phyloP scores from a whole-genome alignment of 2,329 filamentous ascomycete genomes.

The Diaporthe ampelina region DNA sequence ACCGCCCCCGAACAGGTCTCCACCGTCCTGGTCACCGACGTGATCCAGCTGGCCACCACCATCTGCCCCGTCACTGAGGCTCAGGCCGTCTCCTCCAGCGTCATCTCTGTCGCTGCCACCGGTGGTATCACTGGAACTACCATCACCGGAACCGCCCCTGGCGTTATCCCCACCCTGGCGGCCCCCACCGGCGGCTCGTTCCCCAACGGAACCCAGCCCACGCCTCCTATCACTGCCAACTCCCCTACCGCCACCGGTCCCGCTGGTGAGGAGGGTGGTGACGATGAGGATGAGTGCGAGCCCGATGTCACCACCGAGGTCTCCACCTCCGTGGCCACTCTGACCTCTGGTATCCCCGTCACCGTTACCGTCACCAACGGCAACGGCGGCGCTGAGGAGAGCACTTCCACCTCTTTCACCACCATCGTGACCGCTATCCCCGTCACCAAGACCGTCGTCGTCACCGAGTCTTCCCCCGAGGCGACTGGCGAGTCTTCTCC shows the following conservation, averaged over 20 bases:
- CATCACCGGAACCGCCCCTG: conserved; percentile 56
- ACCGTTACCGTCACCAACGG: conserved; percentile 42
- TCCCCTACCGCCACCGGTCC: conserved; percentile 27
- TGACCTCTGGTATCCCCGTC: conserved; percentile 45
- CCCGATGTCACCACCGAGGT: conserved; percentile 46
- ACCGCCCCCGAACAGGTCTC: conserved; percentile 45
- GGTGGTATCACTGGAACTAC: conserved; percentile 54
- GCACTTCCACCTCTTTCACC: conserved; percentile 33
- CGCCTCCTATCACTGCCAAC: conserved; percentile 1
- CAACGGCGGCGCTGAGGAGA: conserved; percentile 38
- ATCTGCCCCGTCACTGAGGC: conserved; percentile 59
- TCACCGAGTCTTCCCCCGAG: conserved; percentile 30
- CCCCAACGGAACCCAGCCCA: conserved; percentile 14
- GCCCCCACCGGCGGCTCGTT: conserved; percentile 18
- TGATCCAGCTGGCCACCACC: conserved; percentile 54
- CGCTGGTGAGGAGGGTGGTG: background rate
- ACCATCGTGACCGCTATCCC: conserved; percentile 41
- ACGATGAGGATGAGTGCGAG: conserved; percentile 38
- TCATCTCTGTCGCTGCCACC: conserved; percentile 49
- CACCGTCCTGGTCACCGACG: conserved; percentile 55
- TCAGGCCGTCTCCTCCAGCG: conserved; percentile 54
- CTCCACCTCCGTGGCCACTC: conserved; percentile 46
- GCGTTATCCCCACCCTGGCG: conserved; percentile 45
- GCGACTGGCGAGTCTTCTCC: conserved; percentile 30
- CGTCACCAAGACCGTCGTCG: conserved; percentile 41